Percentiles rank a stretch among this genome's conserved stretches.
Evolutionary conservation across 805 yeast species (phyloP).

Genomic region (Metschnikowia dekortorum): DNA sequence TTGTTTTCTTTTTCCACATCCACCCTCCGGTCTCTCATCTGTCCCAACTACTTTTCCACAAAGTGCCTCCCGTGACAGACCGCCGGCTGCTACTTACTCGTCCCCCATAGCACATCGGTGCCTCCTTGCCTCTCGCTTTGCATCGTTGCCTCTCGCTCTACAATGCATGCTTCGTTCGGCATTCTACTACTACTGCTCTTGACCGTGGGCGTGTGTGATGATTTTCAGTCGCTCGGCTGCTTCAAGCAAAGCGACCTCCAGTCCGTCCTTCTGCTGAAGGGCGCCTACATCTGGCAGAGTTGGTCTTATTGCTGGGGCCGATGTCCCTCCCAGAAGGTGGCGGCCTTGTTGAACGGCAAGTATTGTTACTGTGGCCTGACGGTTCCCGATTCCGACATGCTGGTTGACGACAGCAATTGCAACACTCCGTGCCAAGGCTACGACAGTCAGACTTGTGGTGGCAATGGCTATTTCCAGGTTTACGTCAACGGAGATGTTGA

Average conservation of each 20-base stretch:
- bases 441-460: slow-evolving; percentile 56
- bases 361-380: slow-evolving; percentile 66
- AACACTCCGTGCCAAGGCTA: slow-evolving; percentile 54
- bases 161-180: neutral
- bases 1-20: neutral
- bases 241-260: slow-evolving; percentile 13
- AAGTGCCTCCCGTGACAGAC: neutral
- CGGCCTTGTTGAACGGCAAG: slow-evolving; percentile 43
- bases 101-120: neutral
- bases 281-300: slow-evolving; percentile 55
- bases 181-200: slow-evolving; percentile 10
- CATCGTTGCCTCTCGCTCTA: neutral
- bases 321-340: slow-evolving; percentile 37
- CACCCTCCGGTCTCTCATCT: neutral
- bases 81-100: neutral
- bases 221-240: slow-evolving; percentile 14
- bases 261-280: slow-evolving; percentile 34
- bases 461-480: slow-evolving; percentile 40
- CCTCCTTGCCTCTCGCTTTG: neutral
- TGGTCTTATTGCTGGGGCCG: slow-evolving; percentile 49
- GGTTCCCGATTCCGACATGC: slow-evolving; percentile 24
- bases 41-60: neutral
- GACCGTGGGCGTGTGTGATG: slow-evolving; percentile 6
- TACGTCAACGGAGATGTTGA: slow-evolving; percentile 33
- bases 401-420: slow-evolving; percentile 17